Evolutionary conservation across 2,329 filamentous ascomycete species (phyloP).

Genomic region (Magnaporthiopsis poae): DNA sequence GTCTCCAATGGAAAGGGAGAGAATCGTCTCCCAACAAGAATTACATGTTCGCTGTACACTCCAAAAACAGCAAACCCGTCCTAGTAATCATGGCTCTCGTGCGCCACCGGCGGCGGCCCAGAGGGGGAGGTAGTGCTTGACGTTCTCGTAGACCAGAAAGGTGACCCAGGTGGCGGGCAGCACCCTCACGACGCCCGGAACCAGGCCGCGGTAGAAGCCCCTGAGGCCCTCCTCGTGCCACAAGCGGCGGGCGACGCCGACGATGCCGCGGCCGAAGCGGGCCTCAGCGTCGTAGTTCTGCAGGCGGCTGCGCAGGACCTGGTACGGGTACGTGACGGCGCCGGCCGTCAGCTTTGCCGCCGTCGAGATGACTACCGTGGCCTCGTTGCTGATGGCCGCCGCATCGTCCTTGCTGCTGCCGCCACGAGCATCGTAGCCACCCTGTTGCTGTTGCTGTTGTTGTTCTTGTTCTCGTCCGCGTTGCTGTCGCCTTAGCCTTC

Average conservation of each 20-base stretch:
- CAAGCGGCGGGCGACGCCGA: slow-evolving; percentile 62
- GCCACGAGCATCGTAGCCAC: neutral
- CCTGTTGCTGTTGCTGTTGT: neutral
- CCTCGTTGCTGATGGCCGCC: slow-evolving; percentile 51
- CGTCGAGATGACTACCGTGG: slow-evolving; percentile 72
- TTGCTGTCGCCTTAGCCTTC: slow-evolving; percentile 18
- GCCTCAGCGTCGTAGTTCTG: slow-evolving; percentile 78
- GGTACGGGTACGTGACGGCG: slow-evolving; percentile 87
- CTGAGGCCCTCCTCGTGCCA: slow-evolving; percentile 68
- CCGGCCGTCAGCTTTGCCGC: slow-evolving; percentile 79
- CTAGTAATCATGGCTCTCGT: too few relatives aligned
- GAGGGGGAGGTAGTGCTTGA: slow-evolving; percentile 57
- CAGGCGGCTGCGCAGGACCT: slow-evolving; percentile 77
- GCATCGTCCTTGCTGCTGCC: slow-evolving; percentile 8
- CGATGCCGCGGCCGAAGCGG: slow-evolving; percentile 59
- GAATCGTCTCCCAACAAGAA: too few relatives aligned
- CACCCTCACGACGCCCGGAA: slow-evolving; percentile 81
- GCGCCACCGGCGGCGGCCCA: slow-evolving; percentile 20
- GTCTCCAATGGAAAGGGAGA: too few relatives aligned
- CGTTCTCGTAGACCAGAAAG: slow-evolving; percentile 94
- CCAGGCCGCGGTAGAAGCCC: slow-evolving; percentile 86
- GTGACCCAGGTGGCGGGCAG: slow-evolving; percentile 93
- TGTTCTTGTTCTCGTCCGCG: slow-evolving; percentile 1
- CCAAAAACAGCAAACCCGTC: too few relatives aligned
- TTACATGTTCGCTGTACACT: too few relatives aligned